These are phyloP conservation scores for Cladophialophora exuberans DNA, from an alignment of 2,329 filamentous ascomycete genomes.

Conservation along the genomic window DNA sequence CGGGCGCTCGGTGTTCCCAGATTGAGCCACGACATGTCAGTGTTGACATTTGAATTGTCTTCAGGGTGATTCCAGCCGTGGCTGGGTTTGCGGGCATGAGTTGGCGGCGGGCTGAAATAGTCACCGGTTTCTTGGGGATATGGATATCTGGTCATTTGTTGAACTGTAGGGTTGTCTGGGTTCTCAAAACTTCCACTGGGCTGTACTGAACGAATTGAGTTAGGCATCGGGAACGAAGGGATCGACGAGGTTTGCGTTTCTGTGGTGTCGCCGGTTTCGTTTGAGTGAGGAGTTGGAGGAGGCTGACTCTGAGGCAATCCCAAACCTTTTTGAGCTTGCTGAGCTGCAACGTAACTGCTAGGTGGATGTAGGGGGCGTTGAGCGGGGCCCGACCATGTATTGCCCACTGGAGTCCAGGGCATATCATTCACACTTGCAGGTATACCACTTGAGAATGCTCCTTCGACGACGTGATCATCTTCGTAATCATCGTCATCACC, in stretches of 20 bases:
- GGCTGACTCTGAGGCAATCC: slow-evolving; percentile 38
- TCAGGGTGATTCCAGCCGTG: slow-evolving; percentile 7
- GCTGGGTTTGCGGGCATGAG: slow-evolving; percentile 7
- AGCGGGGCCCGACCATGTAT: slow-evolving; percentile 33
- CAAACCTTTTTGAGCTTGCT: slow-evolving; percentile 4
- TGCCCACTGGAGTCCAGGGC: slow-evolving; percentile 34
- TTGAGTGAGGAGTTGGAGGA: slow-evolving; percentile 20
- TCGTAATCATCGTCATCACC: slow-evolving; percentile 38
- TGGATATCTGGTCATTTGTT: neutral
- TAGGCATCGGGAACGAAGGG: slow-evolving; percentile 32
- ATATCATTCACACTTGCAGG: slow-evolving; percentile 36
- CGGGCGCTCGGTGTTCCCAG: slow-evolving; percentile 26
- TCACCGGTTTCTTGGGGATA: slow-evolving; percentile 13
- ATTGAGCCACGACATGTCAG: slow-evolving; percentile 37
- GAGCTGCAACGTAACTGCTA: slow-evolving; percentile 47
- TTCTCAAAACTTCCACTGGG: slow-evolving; percentile 5
- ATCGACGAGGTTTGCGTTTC: slow-evolving; percentile 28
- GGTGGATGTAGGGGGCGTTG: slow-evolving; percentile 40
- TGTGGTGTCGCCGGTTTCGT: slow-evolving; percentile 19
- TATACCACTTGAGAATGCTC: slow-evolving; percentile 37
- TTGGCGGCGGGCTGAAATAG: slow-evolving; percentile 23
- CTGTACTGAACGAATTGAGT: slow-evolving; percentile 22
- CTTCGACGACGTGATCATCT: slow-evolving; percentile 32
- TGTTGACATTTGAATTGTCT: slow-evolving; percentile 12
- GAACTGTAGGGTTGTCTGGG: neutral